Conservation (phyloP, 192 early-diverging fungal genomes). For the Umbelopsis isabellina region DNA sequence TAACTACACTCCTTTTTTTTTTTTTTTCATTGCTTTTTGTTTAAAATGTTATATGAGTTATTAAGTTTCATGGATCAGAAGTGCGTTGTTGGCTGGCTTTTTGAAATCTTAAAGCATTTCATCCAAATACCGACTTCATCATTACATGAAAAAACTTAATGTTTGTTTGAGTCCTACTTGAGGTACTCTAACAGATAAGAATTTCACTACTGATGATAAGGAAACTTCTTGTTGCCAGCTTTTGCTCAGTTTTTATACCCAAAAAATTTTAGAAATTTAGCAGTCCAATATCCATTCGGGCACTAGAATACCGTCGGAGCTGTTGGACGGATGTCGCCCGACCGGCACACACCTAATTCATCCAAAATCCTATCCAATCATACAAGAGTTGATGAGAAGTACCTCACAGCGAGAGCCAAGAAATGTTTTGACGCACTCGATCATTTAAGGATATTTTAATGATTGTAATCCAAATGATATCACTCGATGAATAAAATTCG, state of each 20-base stretch:
- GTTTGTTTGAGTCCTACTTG: constrained; percentile 5
- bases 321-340: too few species aligned
- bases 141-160: constrained; percentile 24
- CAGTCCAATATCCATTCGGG: not conserved
- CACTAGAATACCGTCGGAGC: too few species aligned
- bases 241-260: not conserved
- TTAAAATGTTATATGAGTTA: constrained; percentile 1
- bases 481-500: too few species aligned
- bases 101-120: constrained; percentile 23
- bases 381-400: too few species aligned
- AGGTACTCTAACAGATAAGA: constrained; percentile 22
- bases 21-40: not conserved
- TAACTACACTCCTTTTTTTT: too few species aligned
- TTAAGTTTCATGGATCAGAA: constrained; percentile 22
- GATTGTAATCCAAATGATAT: too few species aligned
- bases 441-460: too few species aligned
- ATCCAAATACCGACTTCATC: constrained; percentile 25
- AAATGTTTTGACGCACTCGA: too few species aligned
- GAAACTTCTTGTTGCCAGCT: constrained; percentile 7
- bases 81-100: constrained; percentile 24
- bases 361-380: too few species aligned
- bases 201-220: constrained; percentile 20
- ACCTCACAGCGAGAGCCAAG: too few species aligned
- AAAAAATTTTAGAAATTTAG: not conserved
- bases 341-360: too few species aligned